Percentiles rank a stretch among this genome's conserved stretches.
These are phyloP conservation scores for Boletus tomentosulus DNA, from an alignment of 768 basidiomycete genomes.

Conservation along the genomic window DNA sequence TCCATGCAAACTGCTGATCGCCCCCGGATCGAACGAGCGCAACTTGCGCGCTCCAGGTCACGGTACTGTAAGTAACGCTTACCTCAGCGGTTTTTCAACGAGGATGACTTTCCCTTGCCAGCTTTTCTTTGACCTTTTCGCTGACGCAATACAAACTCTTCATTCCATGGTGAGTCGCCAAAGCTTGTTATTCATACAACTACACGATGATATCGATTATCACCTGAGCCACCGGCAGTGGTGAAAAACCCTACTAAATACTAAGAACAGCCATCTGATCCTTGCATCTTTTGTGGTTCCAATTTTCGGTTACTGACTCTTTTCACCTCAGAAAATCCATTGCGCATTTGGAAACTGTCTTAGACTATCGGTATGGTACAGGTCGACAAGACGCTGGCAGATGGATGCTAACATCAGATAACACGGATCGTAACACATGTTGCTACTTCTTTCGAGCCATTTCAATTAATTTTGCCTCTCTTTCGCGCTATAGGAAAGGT, in stretches of 20 bases:
- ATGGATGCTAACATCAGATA: neutral
- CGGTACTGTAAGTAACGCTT: neutral
- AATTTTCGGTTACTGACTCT: constrained; percentile 9
- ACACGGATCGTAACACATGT: neutral
- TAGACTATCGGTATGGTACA: neutral
- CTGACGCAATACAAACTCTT: neutral
- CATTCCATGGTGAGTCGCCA: neutral
- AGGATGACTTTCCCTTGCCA: no score
- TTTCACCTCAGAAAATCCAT: constrained; percentile 2
- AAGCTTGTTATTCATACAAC: neutral
- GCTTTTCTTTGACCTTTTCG: no score
- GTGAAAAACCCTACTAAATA: constrained; percentile 26
- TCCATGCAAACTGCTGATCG: no score
- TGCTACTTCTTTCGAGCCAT: constrained; percentile 23
- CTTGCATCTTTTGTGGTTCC: neutral
- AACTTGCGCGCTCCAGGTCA: no score
- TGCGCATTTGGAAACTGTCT: neutral
- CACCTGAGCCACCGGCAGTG: constrained; percentile 32
- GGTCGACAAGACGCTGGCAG: neutral
- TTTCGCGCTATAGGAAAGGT: constrained; percentile 41
- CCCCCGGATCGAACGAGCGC: no score
- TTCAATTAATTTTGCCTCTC: constrained; percentile 46
- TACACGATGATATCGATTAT: constrained; percentile 20
- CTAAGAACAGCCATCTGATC: constrained; percentile 36
- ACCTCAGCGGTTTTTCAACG: neutral